phyloP scores from a whole-genome alignment of 2,329 filamentous ascomycete genomes.

The Bipolaris zeicola region DNA sequence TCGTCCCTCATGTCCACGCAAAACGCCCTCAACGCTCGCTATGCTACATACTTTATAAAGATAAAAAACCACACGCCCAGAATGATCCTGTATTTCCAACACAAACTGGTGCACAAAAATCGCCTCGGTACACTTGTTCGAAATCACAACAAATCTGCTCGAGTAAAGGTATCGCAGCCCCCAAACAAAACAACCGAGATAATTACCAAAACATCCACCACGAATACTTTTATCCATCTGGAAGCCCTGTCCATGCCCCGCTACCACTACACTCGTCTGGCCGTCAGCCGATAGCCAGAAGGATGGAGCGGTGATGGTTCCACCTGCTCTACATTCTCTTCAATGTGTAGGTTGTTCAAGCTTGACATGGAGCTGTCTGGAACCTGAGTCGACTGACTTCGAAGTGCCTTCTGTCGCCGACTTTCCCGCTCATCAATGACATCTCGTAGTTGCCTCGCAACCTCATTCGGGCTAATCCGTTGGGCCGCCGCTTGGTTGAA shows the following conservation, averaged over 20 bases:
- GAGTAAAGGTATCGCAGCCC: not conserved
- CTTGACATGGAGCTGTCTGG: constrained; percentile 24
- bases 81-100: constrained; percentile 18
- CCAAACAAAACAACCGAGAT: too few species aligned
- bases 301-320: constrained; percentile 44
- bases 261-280: constrained; percentile 16
- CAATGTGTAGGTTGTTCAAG: constrained; percentile 37
- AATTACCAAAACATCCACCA: too few species aligned
- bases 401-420: constrained; percentile 43
- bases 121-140: constrained; percentile 5
- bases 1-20: constrained; percentile 28
- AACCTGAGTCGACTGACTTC: constrained; percentile 30
- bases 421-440: constrained; percentile 53
- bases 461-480: constrained; percentile 47
- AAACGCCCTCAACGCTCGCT: constrained; percentile 45
- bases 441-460: constrained; percentile 50
- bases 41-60: constrained; percentile 41
- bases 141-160: not conserved
- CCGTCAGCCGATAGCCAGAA: constrained; percentile 45
- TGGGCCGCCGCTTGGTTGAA: constrained; percentile 65
- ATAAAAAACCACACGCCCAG: constrained; percentile 16
- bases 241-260: constrained; percentile 5
- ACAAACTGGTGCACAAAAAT: constrained; percentile 13
- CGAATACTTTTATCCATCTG: too few species aligned
- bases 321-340: constrained; percentile 46